Conservation (phyloP, 305 asterid genomes). For the Fraxinus floribunda region DNA sequence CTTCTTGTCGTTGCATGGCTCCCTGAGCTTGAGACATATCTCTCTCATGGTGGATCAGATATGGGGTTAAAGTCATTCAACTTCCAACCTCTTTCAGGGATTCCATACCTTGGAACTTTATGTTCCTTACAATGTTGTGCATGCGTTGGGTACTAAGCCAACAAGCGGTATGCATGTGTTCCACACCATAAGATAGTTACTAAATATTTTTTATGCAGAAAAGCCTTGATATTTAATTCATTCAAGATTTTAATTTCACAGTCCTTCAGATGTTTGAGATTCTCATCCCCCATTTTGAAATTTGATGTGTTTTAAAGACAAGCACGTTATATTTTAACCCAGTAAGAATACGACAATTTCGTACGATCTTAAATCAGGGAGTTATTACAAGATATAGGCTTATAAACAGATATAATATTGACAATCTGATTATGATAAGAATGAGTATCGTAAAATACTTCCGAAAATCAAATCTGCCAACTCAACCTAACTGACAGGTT, state of each 20-base stretch:
- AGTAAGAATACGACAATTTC: background rate
- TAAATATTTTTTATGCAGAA: background rate
- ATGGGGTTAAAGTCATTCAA: background rate
- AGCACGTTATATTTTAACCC: background rate
- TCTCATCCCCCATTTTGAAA: constrained; percentile 4
- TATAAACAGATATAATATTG: background rate
- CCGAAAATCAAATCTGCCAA: background rate
- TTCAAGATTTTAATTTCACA: constrained; percentile 10
- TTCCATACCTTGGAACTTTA: background rate
- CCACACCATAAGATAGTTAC: background rate
- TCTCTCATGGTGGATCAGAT: background rate
- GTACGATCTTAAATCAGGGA: constrained; percentile 1
- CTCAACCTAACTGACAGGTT: background rate
- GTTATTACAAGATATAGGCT: background rate
- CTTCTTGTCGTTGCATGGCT: background rate
- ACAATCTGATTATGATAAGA: background rate
- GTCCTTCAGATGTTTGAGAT: background rate
- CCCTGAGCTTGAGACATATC: background rate
- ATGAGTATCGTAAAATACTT: background rate
- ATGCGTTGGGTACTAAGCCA: background rate
- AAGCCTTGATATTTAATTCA: background rate
- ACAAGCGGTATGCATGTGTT: background rate
- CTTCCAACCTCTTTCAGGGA: background rate
- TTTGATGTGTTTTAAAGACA: background rate
- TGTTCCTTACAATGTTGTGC: background rate